phyloP scores from a whole-genome alignment of 176 grass and related monocot genomes.

The Luzula sylvatica region DNA sequence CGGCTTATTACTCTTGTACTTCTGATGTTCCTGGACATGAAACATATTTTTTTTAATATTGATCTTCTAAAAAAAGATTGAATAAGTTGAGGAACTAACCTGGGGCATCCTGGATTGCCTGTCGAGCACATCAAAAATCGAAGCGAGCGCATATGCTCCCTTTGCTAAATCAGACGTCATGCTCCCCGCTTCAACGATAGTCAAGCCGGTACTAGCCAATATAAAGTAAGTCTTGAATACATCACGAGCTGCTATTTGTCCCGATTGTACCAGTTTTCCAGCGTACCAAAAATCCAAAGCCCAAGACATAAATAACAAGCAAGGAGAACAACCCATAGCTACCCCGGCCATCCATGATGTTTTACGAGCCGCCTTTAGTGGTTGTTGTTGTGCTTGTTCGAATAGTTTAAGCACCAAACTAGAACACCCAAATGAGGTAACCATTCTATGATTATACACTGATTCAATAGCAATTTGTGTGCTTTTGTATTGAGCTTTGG shows the following conservation, averaged over 20 bases:
- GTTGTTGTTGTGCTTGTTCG: slow-evolving; percentile 53
- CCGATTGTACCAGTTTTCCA: slow-evolving; percentile 58
- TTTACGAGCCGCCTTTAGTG: slow-evolving; percentile 52
- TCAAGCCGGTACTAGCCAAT: slow-evolving; percentile 75
- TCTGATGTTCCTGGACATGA: not conserved
- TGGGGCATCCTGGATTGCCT: slow-evolving; percentile 56
- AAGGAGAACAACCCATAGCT: slow-evolving; percentile 67
- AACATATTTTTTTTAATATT: not conserved
- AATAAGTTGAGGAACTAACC: not conserved
- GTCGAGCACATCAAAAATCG: slow-evolving; percentile 79
- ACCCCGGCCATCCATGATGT: slow-evolving; percentile 79
- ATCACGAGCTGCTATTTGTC: slow-evolving; percentile 64
- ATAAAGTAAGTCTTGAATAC: slow-evolving; percentile 94
- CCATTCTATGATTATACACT: slow-evolving; percentile 83
- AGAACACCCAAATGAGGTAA: slow-evolving; percentile 77
- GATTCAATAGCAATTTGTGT: slow-evolving; percentile 89
- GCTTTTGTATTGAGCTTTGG: slow-evolving; percentile 65
- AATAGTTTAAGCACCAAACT: slow-evolving; percentile 67
- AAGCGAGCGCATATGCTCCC: slow-evolving; percentile 65
- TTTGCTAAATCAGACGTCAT: slow-evolving; percentile 89
- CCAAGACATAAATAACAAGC: slow-evolving; percentile 70
- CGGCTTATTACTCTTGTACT: slow-evolving; percentile 24
- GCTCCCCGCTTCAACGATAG: slow-evolving; percentile 79
- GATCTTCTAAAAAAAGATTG: not conserved
- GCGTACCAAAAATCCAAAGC: slow-evolving; percentile 92